phyloP scores from a whole-genome alignment of 108 stramenopile species.

The Cyclostephanos tholiformis region DNA sequence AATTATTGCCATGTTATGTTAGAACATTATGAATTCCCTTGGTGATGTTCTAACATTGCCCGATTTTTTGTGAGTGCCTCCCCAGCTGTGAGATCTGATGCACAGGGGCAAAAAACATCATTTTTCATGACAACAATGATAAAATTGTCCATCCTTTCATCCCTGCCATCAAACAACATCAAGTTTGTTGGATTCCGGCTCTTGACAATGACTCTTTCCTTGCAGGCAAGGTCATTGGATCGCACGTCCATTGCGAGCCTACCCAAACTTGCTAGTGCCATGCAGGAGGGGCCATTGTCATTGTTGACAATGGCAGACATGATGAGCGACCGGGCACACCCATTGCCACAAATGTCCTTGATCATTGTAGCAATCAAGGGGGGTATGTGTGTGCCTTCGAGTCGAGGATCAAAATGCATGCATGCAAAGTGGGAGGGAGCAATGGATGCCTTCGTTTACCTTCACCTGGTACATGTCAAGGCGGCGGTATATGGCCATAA shows the following conservation, averaged over 20 bases:
- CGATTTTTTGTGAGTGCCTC: no score
- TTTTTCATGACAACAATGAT: no score
- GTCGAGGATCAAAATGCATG: conserved; percentile 47
- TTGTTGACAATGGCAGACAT: conserved; percentile 61
- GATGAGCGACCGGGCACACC: conserved; percentile 58
- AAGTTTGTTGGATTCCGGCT: conserved; percentile 12
- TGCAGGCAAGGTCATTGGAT: conserved; percentile 24
- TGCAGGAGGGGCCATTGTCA: conserved; percentile 69
- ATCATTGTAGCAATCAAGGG: conserved; percentile 40
- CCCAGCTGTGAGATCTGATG: no score
- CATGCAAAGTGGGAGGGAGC: conserved; percentile 57
- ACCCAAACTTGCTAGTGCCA: conserved; percentile 67
- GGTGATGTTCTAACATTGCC: no score
- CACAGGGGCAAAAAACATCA: no score
- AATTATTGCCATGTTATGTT: no score
- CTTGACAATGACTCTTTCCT: conserved; percentile 24
- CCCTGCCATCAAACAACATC: conserved; percentile 21
- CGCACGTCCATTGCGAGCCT: conserved; percentile 50
- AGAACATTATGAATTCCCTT: no score
- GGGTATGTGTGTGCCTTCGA: conserved; percentile 37
- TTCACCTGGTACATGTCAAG: no score
- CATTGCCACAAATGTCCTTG: conserved; percentile 71
- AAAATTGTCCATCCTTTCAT: background rate
- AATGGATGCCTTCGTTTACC: conserved; percentile 49
- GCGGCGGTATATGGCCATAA: no score